phyloP scores from a whole-genome alignment of 2,329 filamentous ascomycete species.

The Periglandula ipomoeae region DNA sequence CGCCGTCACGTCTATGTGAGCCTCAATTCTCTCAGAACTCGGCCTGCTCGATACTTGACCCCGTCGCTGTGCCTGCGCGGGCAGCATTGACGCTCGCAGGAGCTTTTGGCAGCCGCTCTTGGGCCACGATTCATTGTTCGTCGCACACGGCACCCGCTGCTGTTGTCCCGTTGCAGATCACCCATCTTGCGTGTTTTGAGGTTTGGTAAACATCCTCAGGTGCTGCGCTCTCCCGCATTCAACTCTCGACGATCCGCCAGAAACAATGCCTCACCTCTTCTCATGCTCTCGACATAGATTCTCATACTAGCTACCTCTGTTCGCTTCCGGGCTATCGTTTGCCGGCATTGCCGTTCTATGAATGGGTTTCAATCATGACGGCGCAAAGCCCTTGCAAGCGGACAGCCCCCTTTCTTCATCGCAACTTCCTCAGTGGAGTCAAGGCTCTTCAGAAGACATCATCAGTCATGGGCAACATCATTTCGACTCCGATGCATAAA shows the following conservation, averaged over 20 bases:
- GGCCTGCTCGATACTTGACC: not conserved
- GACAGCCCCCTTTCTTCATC: slow-evolving; percentile 44
- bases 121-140: not conserved
- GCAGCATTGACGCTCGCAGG: not conserved
- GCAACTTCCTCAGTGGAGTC: slow-evolving; percentile 42
- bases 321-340: not conserved
- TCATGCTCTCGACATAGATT: slow-evolving; percentile 7
- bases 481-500: slow-evolving; percentile 28
- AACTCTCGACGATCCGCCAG: not conserved
- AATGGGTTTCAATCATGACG: slow-evolving; percentile 36
- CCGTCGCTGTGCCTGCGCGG: not conserved
- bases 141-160: not conserved
- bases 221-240: not conserved
- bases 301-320: not conserved
- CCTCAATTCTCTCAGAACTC: slow-evolving; percentile 2
- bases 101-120: not conserved
- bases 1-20: slow-evolving; percentile 4
- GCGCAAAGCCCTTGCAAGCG: slow-evolving; percentile 35
- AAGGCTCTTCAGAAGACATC: slow-evolving; percentile 31
- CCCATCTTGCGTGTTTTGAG: slow-evolving; percentile 4
- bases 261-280: slow-evolving; percentile 9
- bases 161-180: not conserved
- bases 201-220: slow-evolving; percentile 3
- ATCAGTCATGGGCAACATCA: slow-evolving; percentile 34
- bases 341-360: slow-evolving; percentile 18